Conservation (phyloP, 2,329 filamentous ascomycete species). For the Aspergillus fischeri region DNA sequence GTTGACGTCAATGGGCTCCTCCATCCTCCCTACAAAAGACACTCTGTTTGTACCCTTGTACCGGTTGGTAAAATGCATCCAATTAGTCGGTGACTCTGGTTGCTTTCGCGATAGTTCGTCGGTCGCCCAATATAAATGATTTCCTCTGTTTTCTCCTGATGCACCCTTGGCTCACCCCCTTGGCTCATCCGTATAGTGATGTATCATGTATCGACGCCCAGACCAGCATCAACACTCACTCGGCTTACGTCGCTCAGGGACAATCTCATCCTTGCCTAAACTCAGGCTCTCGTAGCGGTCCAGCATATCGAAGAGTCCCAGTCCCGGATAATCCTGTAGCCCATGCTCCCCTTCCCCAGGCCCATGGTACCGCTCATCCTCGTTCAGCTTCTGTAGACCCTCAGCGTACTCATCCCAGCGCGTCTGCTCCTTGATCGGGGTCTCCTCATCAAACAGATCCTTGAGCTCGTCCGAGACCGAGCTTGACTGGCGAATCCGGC, state of each 20-base stretch:
- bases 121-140: too few species aligned
- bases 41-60: too few species aligned
- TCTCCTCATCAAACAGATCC: conserved; percentile 28
- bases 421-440: conserved; percentile 10
- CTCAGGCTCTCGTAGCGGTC: conserved; percentile 37
- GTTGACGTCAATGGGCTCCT: too few species aligned
- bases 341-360: conserved; percentile 10
- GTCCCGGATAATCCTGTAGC: conserved; percentile 24
- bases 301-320: conserved; percentile 35
- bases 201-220: too few species aligned
- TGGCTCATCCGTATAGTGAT: too few species aligned
- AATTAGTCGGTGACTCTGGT: too few species aligned
- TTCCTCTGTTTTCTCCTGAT: too few species aligned
- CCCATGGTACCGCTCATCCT: conserved; percentile 29
- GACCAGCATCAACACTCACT: background rate
- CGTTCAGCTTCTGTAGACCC: conserved; percentile 32
- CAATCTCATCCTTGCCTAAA: conserved; percentile 31
- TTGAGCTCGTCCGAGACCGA: conserved; percentile 29
- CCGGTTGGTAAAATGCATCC: too few species aligned
- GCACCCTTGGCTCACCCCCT: too few species aligned
- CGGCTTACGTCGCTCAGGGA: conserved; percentile 16
- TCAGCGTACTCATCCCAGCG: conserved; percentile 30
- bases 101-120: too few species aligned
- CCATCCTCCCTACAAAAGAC: too few species aligned
- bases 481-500: conserved; percentile 20